Percentiles rank a stretch among this genome's conserved stretches.
phyloP scores from a whole-genome alignment of 2,329 filamentous ascomycete genomes.

The Aspergillus fumigatiaffinis region DNA sequence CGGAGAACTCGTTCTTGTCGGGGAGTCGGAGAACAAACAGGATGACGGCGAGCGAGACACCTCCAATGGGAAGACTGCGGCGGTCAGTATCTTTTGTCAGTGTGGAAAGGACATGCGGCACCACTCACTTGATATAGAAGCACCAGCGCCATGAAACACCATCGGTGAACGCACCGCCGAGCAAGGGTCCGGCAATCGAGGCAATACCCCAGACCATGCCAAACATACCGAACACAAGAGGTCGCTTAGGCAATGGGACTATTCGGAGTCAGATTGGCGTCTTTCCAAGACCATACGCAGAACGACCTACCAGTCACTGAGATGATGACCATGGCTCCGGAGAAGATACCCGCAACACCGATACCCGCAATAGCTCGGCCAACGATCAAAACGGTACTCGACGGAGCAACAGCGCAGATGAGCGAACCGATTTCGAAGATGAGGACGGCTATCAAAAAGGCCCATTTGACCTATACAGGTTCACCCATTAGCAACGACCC shows the following conservation, averaged over 20 bases:
- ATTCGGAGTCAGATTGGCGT: slow-evolving; percentile 5
- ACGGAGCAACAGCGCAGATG: slow-evolving; percentile 34
- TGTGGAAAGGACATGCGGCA: background rate
- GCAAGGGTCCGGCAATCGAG: slow-evolving; percentile 37
- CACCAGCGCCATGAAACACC: slow-evolving; percentile 38
- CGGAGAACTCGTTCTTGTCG: slow-evolving; percentile 27
- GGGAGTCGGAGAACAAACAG: slow-evolving; percentile 46
- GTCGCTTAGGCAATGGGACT: slow-evolving; percentile 51
- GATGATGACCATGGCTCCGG: slow-evolving; percentile 24
- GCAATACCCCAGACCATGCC: slow-evolving; percentile 57
- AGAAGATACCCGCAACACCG: slow-evolving; percentile 34
- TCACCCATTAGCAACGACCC: slow-evolving; percentile 36
- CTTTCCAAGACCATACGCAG: background rate
- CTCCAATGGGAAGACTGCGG: slow-evolving; percentile 36
- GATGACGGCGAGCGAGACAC: slow-evolving; percentile 42
- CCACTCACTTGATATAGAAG: slow-evolving; percentile 41
- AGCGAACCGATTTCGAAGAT: slow-evolving; percentile 39
- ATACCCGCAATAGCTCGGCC: slow-evolving; percentile 36
- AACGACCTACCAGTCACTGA: slow-evolving; percentile 13
- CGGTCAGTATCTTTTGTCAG: background rate
- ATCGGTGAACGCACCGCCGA: slow-evolving; percentile 46
- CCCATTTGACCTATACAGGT: slow-evolving; percentile 36
- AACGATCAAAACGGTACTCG: slow-evolving; percentile 30
- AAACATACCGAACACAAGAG: slow-evolving; percentile 44
- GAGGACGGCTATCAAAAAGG: slow-evolving; percentile 30